Conservation (phyloP, 2,329 filamentous ascomycete genomes). For the Alternaria conjuncta region DNA sequence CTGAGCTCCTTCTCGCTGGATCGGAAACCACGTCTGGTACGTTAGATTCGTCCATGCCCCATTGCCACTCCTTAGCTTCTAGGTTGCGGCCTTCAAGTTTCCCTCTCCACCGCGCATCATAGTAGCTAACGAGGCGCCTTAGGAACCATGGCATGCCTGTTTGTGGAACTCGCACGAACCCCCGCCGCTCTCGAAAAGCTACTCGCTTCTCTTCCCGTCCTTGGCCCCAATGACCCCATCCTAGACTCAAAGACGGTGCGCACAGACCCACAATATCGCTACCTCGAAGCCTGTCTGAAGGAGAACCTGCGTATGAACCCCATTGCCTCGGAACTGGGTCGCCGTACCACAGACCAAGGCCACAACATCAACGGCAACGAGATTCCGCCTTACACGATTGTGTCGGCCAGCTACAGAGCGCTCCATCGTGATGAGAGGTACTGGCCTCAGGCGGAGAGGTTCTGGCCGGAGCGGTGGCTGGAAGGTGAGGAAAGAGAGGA, state of each 20-base stretch:
- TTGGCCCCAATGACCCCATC: neutral
- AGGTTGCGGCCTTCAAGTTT: neutral
- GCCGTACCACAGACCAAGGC: neutral
- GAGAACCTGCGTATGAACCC: neutral
- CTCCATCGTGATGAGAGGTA: neutral
- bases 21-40: conserved; percentile 1
- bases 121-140: neutral
- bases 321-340: neutral
- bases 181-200: neutral
- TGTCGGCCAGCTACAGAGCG: neutral
- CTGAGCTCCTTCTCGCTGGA: neutral
- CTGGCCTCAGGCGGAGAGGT: neutral
- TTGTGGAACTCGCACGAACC: neutral
- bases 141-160: conserved; percentile 2
- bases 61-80: neutral
- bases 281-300: neutral
- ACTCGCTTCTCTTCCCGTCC: neutral
- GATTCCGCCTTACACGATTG: neutral
- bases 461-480: conserved; percentile 2
- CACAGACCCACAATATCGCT: neutral
- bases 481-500: neutral
- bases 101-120: neutral
- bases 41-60: neutral
- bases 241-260: neutral
- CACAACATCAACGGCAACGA: neutral